Conservation (phyloP, 2,329 filamentous ascomycete species). For the Fusarium subtropicale region DNA sequence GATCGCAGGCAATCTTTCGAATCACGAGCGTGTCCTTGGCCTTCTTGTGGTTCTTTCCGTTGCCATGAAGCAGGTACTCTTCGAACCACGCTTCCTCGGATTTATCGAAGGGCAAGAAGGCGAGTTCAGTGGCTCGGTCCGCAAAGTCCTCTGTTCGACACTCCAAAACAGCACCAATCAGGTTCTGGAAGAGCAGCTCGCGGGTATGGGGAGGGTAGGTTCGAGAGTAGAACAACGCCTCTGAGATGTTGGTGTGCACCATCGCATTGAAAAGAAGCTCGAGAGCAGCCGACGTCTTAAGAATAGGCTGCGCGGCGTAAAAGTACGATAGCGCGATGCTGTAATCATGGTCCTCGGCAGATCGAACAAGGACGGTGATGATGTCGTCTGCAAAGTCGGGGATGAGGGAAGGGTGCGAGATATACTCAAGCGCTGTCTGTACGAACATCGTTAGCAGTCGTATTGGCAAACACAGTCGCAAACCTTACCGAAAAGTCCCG, state of each 20-base stretch:
- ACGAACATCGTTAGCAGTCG: slow-evolving; percentile 2
- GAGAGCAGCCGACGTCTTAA: slow-evolving; percentile 72
- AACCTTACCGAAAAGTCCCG: slow-evolving; percentile 70
- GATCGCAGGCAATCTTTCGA: slow-evolving; percentile 76
- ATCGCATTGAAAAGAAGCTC: slow-evolving; percentile 77
- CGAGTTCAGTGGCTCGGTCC: slow-evolving; percentile 73
- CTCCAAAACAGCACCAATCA: slow-evolving; percentile 70
- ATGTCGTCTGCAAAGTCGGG: slow-evolving; percentile 89
- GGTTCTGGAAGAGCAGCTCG: slow-evolving; percentile 72
- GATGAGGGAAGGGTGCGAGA: slow-evolving; percentile 82
- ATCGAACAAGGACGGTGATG: slow-evolving; percentile 73
- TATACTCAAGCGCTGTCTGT: slow-evolving; percentile 76
- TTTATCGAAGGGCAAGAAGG: slow-evolving; percentile 76
- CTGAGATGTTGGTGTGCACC: slow-evolving; percentile 73
- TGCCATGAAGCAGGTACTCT: slow-evolving; percentile 72
- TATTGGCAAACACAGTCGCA: not conserved
- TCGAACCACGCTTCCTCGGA: slow-evolving; percentile 81
- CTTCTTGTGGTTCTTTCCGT: slow-evolving; percentile 71
- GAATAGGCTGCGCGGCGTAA: slow-evolving; percentile 77
- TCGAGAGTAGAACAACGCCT: slow-evolving; percentile 80
- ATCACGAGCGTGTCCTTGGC: slow-evolving; percentile 81
- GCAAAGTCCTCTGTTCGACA: slow-evolving; percentile 57
- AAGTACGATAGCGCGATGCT: slow-evolving; percentile 81
- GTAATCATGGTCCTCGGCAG: slow-evolving; percentile 69
- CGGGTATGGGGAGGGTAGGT: slow-evolving; percentile 71